Evolutionary conservation across 306 rosid genomes (phyloP), one percentile per base, ranked within the genome.

Genomic region (Hippophae tibetana): DNA sequence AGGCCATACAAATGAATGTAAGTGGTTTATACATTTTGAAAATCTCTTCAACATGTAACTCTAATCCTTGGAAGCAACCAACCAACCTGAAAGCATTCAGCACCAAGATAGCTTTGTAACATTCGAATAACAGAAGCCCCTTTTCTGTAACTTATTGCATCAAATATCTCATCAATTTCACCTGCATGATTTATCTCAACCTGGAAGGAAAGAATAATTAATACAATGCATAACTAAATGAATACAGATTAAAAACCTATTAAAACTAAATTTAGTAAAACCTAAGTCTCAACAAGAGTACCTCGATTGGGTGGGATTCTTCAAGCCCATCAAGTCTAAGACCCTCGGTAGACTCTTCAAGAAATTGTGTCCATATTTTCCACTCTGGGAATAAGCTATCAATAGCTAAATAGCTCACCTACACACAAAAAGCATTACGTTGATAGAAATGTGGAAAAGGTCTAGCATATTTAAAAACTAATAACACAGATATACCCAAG

Each of bases 301-400:
- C 98, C 98, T 90, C 98, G 38, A 90, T 87, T 42, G 98, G 95
- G 78, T 90, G 98, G 58, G 96, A 87, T 77, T 78, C 96, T 6
- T 85, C 96, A 66, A 90, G 98, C 27, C 92, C 96, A 57, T 90
- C 96, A 72, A 90, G 69, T 65, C 61, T 83, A 57, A 90, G 95
- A 74, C 96, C 98, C 13, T 42, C 83, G 10, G 78, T 73, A 51
- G 81, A 57, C 70, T 85, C 98, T 69, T 78, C 63, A 69, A 87
- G 92, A 81, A 90, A 90, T 76, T 87, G 98, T 77, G 88, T 83
- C 98, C 98, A 90, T 79, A 90, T 70, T 68, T 81, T 72, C 98
- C 98, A 90, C 56, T 87, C 95, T 10, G 98, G 98, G 73, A 87
- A 90, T 74, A 87, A 64, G 81, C 80, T 77, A 78, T 87, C 98